Evolutionary conservation across 1,284 basidiomycete species (phyloP).

Genomic region (Ustilago bromivora): DNA sequence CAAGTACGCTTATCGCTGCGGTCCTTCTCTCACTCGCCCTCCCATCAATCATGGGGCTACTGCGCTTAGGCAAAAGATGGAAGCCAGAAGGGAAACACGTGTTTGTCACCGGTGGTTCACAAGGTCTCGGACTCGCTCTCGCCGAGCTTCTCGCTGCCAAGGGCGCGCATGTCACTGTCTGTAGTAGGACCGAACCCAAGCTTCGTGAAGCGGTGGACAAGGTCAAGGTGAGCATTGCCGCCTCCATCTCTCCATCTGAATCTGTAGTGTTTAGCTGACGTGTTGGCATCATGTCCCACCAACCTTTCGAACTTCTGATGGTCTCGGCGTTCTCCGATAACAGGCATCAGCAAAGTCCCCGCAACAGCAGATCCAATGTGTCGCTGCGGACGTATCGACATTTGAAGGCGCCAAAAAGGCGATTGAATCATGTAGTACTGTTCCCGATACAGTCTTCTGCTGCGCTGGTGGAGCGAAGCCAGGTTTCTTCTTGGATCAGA

Average conservation of each 20-base stretch:
- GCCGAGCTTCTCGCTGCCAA: conserved; percentile 78
- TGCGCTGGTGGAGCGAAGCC: conserved; percentile 81
- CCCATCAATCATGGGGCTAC: conserved; percentile 37
- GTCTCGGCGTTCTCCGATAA: conserved; percentile 5
- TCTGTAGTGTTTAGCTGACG: neutral
- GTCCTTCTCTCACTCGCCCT: conserved; percentile 23
- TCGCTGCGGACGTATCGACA: conserved; percentile 63
- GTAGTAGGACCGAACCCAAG: conserved; percentile 78
- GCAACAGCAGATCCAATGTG: conserved; percentile 42
- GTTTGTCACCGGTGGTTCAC: conserved; percentile 82
- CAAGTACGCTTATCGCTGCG: conserved; percentile 17
- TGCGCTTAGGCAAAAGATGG: conserved; percentile 33
- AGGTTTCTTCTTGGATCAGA: conserved; percentile 79
- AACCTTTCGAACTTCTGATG: neutral
- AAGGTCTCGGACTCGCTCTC: conserved; percentile 81
- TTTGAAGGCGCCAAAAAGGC: conserved; percentile 56
- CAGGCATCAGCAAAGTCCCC: conserved; percentile 31
- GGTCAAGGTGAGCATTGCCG: conserved; percentile 74
- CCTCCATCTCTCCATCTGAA: neutral
- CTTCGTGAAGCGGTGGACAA: conserved; percentile 75
- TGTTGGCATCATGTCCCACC: neutral
- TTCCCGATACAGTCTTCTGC: conserved; percentile 79
- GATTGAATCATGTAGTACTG: conserved; percentile 62
- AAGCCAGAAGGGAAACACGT: conserved; percentile 48
- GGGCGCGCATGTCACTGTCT: conserved; percentile 84